Conservation (phyloP, 2,329 filamentous ascomycete genomes). For the Xylariales sp. region DNA sequence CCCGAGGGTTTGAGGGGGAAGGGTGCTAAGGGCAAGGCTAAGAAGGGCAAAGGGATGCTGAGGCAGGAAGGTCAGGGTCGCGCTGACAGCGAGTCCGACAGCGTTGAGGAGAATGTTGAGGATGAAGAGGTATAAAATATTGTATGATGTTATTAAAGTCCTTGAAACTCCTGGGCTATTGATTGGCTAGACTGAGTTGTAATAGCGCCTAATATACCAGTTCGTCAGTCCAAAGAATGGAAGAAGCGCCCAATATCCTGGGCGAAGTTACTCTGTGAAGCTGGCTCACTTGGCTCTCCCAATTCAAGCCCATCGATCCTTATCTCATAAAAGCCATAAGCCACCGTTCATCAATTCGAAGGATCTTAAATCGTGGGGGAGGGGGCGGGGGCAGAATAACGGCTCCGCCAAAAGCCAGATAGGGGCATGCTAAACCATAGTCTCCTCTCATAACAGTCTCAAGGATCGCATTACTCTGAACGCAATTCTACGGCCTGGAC, state of each 20-base stretch:
- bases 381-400: too few species aligned
- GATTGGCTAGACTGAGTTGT: constrained; percentile 4
- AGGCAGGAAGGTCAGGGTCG: constrained; percentile 46
- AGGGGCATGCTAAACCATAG: background rate
- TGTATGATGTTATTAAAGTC: constrained; percentile 20
- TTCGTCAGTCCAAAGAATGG: constrained; percentile 9
- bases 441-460: constrained; percentile 36
- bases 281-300: background rate
- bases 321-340: too few species aligned
- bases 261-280: background rate
- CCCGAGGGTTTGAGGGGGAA: constrained; percentile 56
- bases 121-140: constrained; percentile 31
- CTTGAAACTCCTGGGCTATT: background rate
- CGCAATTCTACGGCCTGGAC: constrained; percentile 38
- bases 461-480: constrained; percentile 44
- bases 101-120: constrained; percentile 46
- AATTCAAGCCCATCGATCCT: background rate
- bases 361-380: too few species aligned
- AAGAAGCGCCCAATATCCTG: background rate
- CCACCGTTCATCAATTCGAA: too few species aligned
- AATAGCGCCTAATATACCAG: constrained; percentile 21
- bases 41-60: constrained; percentile 54
- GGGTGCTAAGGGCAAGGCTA: constrained; percentile 56
- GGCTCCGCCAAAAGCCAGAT: background rate
- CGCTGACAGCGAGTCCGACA: constrained; percentile 49